Evolutionary conservation across 1,284 basidiomycete genomes (phyloP), one percentile per base, ranked within the genome.

Genomic region (Austroboletus niveus): DNA sequence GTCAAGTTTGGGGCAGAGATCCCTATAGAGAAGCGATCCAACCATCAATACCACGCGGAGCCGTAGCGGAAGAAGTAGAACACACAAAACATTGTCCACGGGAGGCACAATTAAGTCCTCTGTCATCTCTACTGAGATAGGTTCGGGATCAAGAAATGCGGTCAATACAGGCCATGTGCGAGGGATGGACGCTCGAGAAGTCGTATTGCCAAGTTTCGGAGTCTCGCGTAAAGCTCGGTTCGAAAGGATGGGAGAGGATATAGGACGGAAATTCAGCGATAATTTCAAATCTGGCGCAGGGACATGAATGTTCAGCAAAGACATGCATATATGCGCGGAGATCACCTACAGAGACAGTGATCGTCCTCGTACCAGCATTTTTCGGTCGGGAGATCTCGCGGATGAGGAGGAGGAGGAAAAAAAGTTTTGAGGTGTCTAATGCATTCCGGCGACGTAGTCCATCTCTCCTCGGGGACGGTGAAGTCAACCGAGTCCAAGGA

Each of bases 401-500:
- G 47, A 38, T 42, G 38, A 11, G 40, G 22, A 27, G 50, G 52
- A 32, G 51, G 55, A 44, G 49, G 45, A 31, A 66, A 56, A n/a
- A 59, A 42, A 9, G 52, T 29, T 57, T 74, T 78, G 42, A 85
- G 56, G 48, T 73, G 73, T 20, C 56, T 50, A 4, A 74, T 40
- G 2, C 69, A 66, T 43, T 76, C 70, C 7, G 66, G 57, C 8
- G 72, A 71, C 1, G 71, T 69, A 38, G 62, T 59, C 58, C 74
- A 72, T 47, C 58, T 70, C 60, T 85, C 82, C 30, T 79, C 73
- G 48, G 75, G 79, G 10, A 69, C 59, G 12, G 64, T 51, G 17
- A 76, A 55, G 12, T 67, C 53, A 51, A 44, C 66, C 49, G 15
- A 78, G 53, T 54, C 58, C 57, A 60, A 72, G 57, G 20, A 69